Evolutionary conservation across 1,284 basidiomycete species (phyloP).

Genomic region (Puccinia hordei): DNA sequence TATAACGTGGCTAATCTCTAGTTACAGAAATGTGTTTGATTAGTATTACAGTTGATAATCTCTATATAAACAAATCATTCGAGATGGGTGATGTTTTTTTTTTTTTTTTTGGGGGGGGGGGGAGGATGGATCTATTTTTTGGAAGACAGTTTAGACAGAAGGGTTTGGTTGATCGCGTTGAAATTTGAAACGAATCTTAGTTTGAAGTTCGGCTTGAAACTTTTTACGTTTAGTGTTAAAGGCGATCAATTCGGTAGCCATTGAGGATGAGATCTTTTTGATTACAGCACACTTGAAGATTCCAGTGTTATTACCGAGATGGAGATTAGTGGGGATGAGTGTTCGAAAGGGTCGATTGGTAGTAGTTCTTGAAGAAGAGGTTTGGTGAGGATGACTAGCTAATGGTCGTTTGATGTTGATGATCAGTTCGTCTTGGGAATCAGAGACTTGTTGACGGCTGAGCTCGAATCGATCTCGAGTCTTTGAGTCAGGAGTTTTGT

Average conservation of each 20-base stretch:
- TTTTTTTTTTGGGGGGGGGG: too few species aligned
- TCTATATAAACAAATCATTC: too few species aligned
- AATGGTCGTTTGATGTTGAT: neutral
- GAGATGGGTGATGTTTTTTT: too few species aligned
- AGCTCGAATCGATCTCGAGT: too few species aligned
- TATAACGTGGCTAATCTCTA: too few species aligned
- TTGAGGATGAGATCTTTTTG: neutral
- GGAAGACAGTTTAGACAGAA: too few species aligned
- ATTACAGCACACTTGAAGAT: neutral
- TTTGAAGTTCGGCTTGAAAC: neutral
- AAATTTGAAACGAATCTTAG: neutral
- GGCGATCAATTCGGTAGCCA: neutral
- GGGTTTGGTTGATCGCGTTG: neutral
- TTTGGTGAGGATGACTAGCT: neutral
- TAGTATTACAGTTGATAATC: too few species aligned
- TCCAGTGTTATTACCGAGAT: neutral
- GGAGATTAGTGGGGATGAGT: neutral
- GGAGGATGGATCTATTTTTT: too few species aligned
- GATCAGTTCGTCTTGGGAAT: neutral
- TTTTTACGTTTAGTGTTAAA: neutral
- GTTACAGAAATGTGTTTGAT: too few species aligned
- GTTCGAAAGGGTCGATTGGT: neutral
- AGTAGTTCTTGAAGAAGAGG: neutral
- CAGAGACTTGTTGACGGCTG: neutral
- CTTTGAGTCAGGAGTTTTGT: too few species aligned